These are phyloP conservation scores for Allantophomopsis lycopodina DNA, from an alignment of 2,329 filamentous ascomycete species.

Conservation along the genomic window DNA sequence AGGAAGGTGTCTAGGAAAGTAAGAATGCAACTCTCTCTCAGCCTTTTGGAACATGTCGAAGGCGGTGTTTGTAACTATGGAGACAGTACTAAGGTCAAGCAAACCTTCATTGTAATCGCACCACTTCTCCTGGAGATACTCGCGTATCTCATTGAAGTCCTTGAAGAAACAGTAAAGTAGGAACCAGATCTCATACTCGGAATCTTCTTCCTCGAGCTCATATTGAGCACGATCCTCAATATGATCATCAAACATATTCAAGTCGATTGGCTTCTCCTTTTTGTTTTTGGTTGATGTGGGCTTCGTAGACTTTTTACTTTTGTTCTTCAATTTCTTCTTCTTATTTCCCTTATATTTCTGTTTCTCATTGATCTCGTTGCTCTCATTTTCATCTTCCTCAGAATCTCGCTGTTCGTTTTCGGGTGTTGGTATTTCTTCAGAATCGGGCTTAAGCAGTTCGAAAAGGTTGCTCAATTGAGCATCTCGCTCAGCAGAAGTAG, in stretches of 20 bases:
- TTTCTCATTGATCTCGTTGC: neutral
- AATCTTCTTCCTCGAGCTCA: slow-evolving; percentile 5
- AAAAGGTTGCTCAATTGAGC: slow-evolving; percentile 2
- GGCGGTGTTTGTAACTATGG: slow-evolving; percentile 19
- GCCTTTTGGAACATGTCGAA: slow-evolving; percentile 18
- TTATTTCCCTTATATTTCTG: neutral
- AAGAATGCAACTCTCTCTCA: slow-evolving; percentile 12
- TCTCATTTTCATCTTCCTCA: neutral
- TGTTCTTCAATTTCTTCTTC: slow-evolving; percentile 4
- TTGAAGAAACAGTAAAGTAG: slow-evolving; percentile 21
- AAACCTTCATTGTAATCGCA: slow-evolving; percentile 17
- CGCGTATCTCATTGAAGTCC: slow-evolving; percentile 18
- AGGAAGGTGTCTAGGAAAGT: slow-evolving; percentile 4
- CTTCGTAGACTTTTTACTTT: slow-evolving; percentile 1
- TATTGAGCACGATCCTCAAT: neutral
- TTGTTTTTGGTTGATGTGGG: slow-evolving; percentile 1
- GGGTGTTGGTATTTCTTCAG: neutral
- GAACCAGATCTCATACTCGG: slow-evolving; percentile 16
- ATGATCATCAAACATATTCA: neutral
- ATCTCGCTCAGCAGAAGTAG: neutral
- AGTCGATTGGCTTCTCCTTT: neutral
- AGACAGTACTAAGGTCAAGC: slow-evolving; percentile 12
- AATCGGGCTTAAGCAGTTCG: slow-evolving; percentile 1
- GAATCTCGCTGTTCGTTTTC: neutral
- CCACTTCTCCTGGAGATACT: slow-evolving; percentile 18